These are phyloP conservation scores for Pseudopithomyces maydicus DNA, from an alignment of 2,329 filamentous ascomycete species.

Conservation along the genomic window DNA sequence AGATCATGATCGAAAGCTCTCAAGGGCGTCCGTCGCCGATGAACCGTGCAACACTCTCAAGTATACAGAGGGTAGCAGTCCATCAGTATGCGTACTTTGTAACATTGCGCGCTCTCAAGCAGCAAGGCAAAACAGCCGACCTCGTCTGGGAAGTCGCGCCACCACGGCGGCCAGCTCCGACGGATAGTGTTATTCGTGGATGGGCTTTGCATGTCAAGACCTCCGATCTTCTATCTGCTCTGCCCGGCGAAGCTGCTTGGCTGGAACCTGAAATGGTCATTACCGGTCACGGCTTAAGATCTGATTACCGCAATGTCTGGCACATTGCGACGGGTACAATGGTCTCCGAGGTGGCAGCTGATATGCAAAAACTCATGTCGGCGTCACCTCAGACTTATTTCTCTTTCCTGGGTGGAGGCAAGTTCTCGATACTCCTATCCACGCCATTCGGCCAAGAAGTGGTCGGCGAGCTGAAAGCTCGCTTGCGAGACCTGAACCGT, in stretches of 20 bases:
- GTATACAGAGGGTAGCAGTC: constrained; percentile 48
- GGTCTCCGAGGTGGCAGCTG: constrained; percentile 37
- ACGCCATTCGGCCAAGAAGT: constrained; percentile 64
- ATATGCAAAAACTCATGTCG: constrained; percentile 47
- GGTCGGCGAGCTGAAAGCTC: constrained; percentile 62
- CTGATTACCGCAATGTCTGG: constrained; percentile 36
- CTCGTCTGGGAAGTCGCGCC: constrained; percentile 25
- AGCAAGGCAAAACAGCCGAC: constrained; percentile 26
- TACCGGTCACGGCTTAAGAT: constrained; percentile 38
- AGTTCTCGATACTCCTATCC: constrained; percentile 66
- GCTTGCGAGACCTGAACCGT: constrained; percentile 70
- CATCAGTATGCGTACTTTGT: constrained; percentile 36
- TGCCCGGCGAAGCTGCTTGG: constrained; percentile 31
- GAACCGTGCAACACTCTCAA: constrained; percentile 31
- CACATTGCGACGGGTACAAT: constrained; percentile 49
- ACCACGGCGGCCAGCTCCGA: constrained; percentile 7
- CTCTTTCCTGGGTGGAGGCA: constrained; percentile 65
- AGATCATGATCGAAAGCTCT: constrained; percentile 29
- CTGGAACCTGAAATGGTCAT: constrained; percentile 33
- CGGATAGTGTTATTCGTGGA: constrained; percentile 20
- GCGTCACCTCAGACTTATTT: constrained; percentile 63
- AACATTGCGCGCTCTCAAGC: constrained; percentile 30
- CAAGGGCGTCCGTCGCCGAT: constrained; percentile 26
- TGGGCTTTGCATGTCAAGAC: constrained; percentile 38
- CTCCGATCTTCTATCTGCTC: constrained; percentile 28